Evolutionary conservation across 495 filamentous ascomycete species (phyloP).

Genomic region (Collariella sp.): DNA sequence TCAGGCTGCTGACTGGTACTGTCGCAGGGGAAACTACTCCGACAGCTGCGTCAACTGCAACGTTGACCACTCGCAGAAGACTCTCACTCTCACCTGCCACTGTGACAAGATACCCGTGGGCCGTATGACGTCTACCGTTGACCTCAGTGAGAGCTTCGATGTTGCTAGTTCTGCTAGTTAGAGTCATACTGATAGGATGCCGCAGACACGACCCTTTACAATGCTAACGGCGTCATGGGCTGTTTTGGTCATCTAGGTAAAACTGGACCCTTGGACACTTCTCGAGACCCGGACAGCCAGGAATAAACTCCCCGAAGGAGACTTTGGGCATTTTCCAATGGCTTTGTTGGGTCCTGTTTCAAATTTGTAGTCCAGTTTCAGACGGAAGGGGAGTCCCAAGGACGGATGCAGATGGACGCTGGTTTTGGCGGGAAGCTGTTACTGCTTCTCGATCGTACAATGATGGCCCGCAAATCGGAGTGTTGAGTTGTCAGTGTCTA

Average conservation of each 20-base stretch:
- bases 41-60: constrained; percentile 12
- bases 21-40: constrained; percentile 15
- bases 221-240: constrained; percentile 8
- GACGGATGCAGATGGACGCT: too few relatives aligned
- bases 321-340: too few relatives aligned
- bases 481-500: too few relatives aligned
- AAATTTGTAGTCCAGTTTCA: too few relatives aligned
- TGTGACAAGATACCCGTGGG: constrained; percentile 1
- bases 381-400: too few relatives aligned
- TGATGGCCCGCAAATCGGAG: too few relatives aligned
- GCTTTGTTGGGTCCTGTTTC: too few relatives aligned
- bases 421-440: too few relatives aligned
- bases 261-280: constrained; percentile 1
- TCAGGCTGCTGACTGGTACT: background rate
- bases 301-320: too few relatives aligned
- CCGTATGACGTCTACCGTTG: background rate
- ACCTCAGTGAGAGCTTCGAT: constrained; percentile 11
- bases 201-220: constrained; percentile 17
- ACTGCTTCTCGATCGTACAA: too few relatives aligned
- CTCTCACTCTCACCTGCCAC: constrained; percentile 10
- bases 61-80: background rate
- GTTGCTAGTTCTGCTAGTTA: background rate
- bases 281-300: background rate
- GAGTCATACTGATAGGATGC: too few relatives aligned
- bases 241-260: constrained; percentile 16